phyloP scores from a whole-genome alignment of 768 basidiomycete species.

The Rhizopogon vesiculosus region DNA sequence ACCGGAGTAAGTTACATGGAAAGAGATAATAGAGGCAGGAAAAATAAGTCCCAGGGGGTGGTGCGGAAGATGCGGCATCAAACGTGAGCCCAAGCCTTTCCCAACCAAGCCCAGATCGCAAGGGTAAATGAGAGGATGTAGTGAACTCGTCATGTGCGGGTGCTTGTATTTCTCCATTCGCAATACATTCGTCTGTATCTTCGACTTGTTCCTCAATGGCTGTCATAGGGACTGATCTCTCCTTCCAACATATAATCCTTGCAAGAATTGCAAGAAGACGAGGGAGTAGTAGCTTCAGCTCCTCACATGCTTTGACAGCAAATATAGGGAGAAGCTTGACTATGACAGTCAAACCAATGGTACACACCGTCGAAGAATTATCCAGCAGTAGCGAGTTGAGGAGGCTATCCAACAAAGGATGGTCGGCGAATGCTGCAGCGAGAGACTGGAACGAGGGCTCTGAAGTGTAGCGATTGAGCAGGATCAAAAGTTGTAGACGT shows the following conservation, averaged over 20 bases:
- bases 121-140: slow-evolving; percentile 33
- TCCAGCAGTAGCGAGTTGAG: slow-evolving; percentile 68
- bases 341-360: slow-evolving; percentile 56
- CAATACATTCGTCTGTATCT: slow-evolving; percentile 4
- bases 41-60: slow-evolving; percentile 65
- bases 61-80: slow-evolving; percentile 46
- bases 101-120: slow-evolving; percentile 64
- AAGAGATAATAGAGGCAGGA: slow-evolving; percentile 85
- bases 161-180: neutral
- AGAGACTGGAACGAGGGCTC: slow-evolving; percentile 46
- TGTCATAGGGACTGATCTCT: slow-evolving; percentile 34
- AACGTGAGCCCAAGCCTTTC: slow-evolving; percentile 60
- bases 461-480: slow-evolving; percentile 62
- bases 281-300: slow-evolving; percentile 59
- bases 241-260: slow-evolving; percentile 72
- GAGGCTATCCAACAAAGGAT: slow-evolving; percentile 62
- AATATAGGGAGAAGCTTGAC: slow-evolving; percentile 73
- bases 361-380: slow-evolving; percentile 67
- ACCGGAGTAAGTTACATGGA: slow-evolving; percentile 82
- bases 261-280: slow-evolving; percentile 63
- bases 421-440: slow-evolving; percentile 47
- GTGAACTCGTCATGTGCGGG: slow-evolving; percentile 22
- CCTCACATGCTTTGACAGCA: slow-evolving; percentile 55
- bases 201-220: slow-evolving; percentile 35
- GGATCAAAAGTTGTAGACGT: slow-evolving; percentile 64